Evolutionary conservation across 179 eudicot species (phyloP).

Genomic region (Vitellaria paradoxa): DNA sequence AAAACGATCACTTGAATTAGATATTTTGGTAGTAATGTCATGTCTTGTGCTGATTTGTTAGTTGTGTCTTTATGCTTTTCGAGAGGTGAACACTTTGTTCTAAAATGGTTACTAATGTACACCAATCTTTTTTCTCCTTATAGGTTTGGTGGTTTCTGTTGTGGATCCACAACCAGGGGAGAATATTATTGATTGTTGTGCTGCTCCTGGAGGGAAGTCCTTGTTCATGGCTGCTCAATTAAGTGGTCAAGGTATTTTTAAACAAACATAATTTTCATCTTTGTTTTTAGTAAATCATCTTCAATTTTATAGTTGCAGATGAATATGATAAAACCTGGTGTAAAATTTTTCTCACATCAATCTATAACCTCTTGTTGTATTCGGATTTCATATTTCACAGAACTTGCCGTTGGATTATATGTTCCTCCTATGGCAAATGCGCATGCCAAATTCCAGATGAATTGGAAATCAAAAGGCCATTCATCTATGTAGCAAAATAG

Average conservation of each 20-base stretch:
- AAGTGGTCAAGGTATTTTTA: constrained; percentile 61
- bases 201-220: constrained; percentile 98
- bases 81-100: background rate
- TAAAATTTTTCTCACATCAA: too few relatives aligned
- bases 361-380: background rate
- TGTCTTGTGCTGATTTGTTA: constrained; percentile 8
- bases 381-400: background rate
- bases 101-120: background rate
- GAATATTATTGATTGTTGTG: constrained; percentile 85
- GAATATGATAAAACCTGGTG: too few relatives aligned
- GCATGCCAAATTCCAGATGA: background rate
- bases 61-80: background rate
- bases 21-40: background rate
- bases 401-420: background rate
- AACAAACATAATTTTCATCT: background rate
- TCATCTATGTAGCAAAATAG: background rate
- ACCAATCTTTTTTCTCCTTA: constrained; percentile 8
- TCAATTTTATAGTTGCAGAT: background rate
- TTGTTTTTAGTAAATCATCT: background rate
- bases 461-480: background rate
- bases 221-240: constrained; percentile 87
- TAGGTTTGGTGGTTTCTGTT: constrained; percentile 83
- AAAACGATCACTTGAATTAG: background rate
- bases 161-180: constrained; percentile 94
- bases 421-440: background rate